Evolutionary conservation across 768 basidiomycete genomes (phyloP).

Genomic region (Mycena haematopus): DNA sequence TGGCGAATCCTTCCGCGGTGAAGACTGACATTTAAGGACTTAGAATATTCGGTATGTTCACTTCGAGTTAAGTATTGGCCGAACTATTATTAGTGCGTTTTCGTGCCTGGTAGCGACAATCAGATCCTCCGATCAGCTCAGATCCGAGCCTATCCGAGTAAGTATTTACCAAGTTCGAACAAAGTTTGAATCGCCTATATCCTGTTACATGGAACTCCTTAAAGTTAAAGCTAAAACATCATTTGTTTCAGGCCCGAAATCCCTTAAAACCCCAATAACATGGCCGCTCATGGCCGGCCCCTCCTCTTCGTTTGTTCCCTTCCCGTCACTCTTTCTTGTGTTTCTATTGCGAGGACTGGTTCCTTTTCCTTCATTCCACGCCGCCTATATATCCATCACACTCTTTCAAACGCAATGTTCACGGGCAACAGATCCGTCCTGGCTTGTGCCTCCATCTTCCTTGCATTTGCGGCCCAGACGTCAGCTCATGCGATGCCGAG

Average conservation of each 20-base stretch:
- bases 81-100: no score
- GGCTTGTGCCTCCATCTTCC: slow-evolving; percentile 23
- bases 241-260: slow-evolving; percentile 1
- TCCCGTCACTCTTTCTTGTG: slow-evolving; percentile 4
- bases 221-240: neutral
- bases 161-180: no score
- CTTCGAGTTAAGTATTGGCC: no score
- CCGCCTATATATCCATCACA: slow-evolving; percentile 7
- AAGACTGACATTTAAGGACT: no score
- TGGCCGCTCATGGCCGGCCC: no score
- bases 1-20: no score
- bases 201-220: neutral
- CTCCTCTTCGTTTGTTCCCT: neutral
- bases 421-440: slow-evolving; percentile 19
- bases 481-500: slow-evolving; percentile 25
- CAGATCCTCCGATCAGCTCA: no score
- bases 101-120: no score
- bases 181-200: no score
- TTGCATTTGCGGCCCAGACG: slow-evolving; percentile 22
- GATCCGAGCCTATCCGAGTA: no score
- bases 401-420: slow-evolving; percentile 22
- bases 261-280: slow-evolving; percentile 4
- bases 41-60: no score
- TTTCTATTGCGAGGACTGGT: slow-evolving; percentile 22
- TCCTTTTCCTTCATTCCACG: slow-evolving; percentile 18